phyloP scores from a whole-genome alignment of 2,329 filamentous ascomycete species.

The Apiospora arundinis region DNA sequence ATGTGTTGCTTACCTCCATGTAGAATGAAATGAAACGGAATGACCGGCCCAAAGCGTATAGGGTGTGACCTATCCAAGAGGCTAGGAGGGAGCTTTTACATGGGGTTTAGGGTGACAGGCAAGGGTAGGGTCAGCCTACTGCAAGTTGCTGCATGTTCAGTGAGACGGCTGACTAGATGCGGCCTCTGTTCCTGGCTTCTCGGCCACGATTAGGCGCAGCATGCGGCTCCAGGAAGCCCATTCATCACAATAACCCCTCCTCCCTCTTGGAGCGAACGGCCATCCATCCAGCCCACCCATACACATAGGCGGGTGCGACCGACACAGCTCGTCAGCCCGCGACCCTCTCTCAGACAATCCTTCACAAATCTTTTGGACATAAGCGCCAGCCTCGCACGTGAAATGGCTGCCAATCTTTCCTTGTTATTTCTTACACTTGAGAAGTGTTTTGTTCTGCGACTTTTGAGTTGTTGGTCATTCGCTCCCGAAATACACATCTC shows the following conservation, averaged over 20 bases:
- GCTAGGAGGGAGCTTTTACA: neutral
- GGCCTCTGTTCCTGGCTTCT: neutral
- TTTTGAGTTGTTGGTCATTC: neutral
- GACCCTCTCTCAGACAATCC: neutral
- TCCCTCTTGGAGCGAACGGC: neutral
- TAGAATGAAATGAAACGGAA: neutral
- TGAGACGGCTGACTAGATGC: conserved; percentile 7
- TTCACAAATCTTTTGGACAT: neutral
- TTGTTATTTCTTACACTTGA: neutral
- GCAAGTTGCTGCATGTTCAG: neutral
- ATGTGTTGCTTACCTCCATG: neutral
- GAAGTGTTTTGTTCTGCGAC: neutral
- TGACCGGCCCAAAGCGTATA: neutral
- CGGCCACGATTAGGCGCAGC: neutral
- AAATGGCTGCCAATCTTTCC: neutral
- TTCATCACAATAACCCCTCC: neutral
- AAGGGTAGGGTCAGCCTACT: neutral
- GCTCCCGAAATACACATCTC: neutral
- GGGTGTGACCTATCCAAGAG: neutral
- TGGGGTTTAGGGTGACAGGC: neutral
- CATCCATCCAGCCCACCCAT: neutral
- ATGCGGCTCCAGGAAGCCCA: neutral
- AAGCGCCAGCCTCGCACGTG: conserved; percentile 1
- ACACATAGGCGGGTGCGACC: neutral
- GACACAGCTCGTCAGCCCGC: neutral